Evolutionary conservation across 768 basidiomycete genomes (phyloP), one percentile per base, ranked within the genome.

Genomic region (Termitomyces sp.): DNA sequence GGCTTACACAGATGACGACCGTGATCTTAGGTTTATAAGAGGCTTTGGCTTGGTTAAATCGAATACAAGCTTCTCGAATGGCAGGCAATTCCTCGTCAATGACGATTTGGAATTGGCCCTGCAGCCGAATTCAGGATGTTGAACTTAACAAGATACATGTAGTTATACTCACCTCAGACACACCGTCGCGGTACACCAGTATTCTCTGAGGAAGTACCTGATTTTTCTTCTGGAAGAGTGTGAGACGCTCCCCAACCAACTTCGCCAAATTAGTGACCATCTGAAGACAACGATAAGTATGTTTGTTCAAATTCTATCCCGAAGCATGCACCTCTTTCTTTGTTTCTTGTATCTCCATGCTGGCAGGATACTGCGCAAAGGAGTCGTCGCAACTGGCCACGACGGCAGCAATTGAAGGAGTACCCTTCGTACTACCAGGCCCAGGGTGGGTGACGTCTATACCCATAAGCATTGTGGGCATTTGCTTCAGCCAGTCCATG

Each of bases 361-460:
- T 89, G 1, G 83, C 87, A 0, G 91, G 91, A 69, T 78, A 92
- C 50, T 91, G 89, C 0, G 79, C 81, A 62, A 79, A 91, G 3
- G 76, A 68, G 3, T 58, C 54, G 63, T 93, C 91, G 25, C 79
- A 73, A 59, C 84, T 92, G 1, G 85, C 91, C 5, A 92, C 91
- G n/a, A 92, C 88, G 5, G 89, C 91, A 0, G 89, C 89, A 57
- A 94, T 86, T 1, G 88, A 90, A 12, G 90, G 91, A 0, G 87
- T 88, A 5, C 89, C 90, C 21, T 77, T 79, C 59, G 83, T 77
- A 56, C 86, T 89, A 2, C 86, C 85, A 5, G 83, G 84, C 19
- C 90, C 87, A 21, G 90, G 89, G 69, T 93, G 90, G 1, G 88
- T 91, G 23, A 89, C 88, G 63, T 81, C 90, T 64, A 91, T 89